phyloP scores from a whole-genome alignment of 163 green algal species.

The Chlamydomonas reinhardtii region DNA sequence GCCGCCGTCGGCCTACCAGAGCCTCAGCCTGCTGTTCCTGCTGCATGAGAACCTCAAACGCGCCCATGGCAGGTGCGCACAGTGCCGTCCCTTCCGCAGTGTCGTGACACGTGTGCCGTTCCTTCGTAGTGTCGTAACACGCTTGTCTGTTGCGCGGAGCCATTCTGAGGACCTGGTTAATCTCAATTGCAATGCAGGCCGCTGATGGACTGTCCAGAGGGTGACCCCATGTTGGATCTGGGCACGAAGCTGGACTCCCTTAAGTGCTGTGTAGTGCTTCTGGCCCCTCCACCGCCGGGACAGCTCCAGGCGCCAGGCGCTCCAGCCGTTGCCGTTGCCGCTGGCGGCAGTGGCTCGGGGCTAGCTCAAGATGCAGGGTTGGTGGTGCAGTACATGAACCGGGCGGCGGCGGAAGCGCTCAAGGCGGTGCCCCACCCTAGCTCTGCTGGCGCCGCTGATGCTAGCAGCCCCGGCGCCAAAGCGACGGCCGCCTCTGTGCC shows the following conservation, averaged over 20 bases:
- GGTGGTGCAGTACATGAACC: constrained; percentile 25
- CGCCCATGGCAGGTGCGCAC: constrained; percentile 32
- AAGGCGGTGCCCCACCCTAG: background rate
- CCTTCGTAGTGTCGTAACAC: too few species aligned
- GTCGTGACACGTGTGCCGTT: too few species aligned
- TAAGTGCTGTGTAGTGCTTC: constrained; percentile 33
- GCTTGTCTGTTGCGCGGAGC: too few species aligned
- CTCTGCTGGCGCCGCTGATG: background rate
- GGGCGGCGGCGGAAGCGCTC: constrained; percentile 20
- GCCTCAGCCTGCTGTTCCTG: constrained; percentile 42
- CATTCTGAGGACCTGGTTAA: too few species aligned
- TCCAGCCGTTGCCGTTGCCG: too few species aligned
- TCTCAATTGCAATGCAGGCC: constrained; percentile 6
- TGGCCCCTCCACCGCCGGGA: background rate
- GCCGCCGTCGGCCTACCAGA: constrained; percentile 29
- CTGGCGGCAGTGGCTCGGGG: too few species aligned
- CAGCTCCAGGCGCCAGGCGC: background rate
- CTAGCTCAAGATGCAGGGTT: background rate
- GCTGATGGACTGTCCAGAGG: background rate
- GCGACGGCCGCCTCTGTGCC: background rate
- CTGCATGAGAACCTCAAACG: constrained; percentile 24
- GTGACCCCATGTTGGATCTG: background rate
- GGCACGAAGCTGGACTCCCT: constrained; percentile 3
- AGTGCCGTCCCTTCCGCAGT: too few species aligned
- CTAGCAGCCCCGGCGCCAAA: background rate